These are phyloP conservation scores for Populus alba DNA, from an alignment of 345 rosid species.

Conservation along the genomic window DNA sequence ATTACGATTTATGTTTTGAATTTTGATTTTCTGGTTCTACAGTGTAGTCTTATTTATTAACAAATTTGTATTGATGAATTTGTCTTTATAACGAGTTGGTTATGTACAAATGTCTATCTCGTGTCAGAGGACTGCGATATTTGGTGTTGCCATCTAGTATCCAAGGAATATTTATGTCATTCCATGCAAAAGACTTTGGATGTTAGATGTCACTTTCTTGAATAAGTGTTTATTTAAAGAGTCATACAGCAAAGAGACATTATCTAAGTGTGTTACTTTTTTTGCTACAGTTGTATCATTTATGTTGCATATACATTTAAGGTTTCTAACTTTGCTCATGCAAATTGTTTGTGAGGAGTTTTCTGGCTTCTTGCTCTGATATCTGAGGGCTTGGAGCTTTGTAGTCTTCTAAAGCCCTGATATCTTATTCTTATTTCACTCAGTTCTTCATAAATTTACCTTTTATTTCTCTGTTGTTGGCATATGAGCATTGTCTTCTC, in stretches of 20 bases:
- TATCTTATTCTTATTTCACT: neutral
- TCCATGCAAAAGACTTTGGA: neutral
- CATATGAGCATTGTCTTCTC: constrained; percentile 2
- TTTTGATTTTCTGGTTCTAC: too few relatives aligned
- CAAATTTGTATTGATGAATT: neutral
- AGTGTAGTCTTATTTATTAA: neutral
- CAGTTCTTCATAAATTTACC: too few relatives aligned
- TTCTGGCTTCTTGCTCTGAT: neutral
- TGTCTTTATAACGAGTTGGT: neutral
- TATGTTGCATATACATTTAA: neutral
- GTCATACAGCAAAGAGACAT: neutral
- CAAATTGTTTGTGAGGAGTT: neutral
- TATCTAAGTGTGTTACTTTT: neutral
- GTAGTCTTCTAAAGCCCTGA: neutral
- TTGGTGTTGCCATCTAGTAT: constrained; percentile 15
- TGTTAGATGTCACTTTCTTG: neutral
- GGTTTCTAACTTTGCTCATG: neutral
- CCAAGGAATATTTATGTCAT: constrained; percentile 1
- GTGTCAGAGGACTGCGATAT: constrained; percentile 42
- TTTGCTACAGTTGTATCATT: neutral
- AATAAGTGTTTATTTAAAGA: too few relatives aligned
- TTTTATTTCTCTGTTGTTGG: neutral
- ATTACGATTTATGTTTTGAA: too few relatives aligned
- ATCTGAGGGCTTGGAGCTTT: neutral
- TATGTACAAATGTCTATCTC: constrained; percentile 1